Evolutionary conservation across 2,329 filamentous ascomycete genomes (phyloP), one percentile per base, ranked within the genome.

Genomic region (Ilyonectria robusta): DNA sequence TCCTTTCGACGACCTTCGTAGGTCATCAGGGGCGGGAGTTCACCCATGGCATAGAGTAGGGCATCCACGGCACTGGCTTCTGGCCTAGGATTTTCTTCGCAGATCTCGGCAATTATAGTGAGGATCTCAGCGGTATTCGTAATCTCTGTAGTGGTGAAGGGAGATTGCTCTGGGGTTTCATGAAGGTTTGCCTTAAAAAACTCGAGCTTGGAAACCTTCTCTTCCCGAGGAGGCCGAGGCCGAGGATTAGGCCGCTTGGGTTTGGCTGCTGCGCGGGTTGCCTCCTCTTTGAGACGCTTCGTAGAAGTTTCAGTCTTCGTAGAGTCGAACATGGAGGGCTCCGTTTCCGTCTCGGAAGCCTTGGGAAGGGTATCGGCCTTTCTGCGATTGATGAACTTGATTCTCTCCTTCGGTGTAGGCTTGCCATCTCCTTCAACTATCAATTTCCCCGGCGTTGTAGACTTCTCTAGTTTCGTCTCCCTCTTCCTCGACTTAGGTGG

Each of bases 21-120:
- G 11, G 69, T 71, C 51, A 72, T 50, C 11, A 71, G 63, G 19
- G 46, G 44, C 3, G 70, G 71, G 44, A 73, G 55, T 17, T 46
- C 13, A n/a, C 8, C 13, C 17, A 73, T 59, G 4, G 35, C 11
- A 11, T 33, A 26, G 46, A 29, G 50, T 33, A 72, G 19, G 21
- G 59, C 23, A 26, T 15, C 21, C 51, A 26, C 56, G 13, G 54
- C 26, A 29, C 54, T n/a, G 4, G 9, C 11, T 31, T 58, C 63
- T 19, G 55, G 68, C 7, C 6, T 50, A 17, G 44, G 33, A 19
- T 59, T 51, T n/a, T 17, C 31, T 11, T 50, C 19, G 33, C 57
- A 59, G 6, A 59, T 13, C 11, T 23, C n/a, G 3, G n/a, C n/a
- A 23, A 53, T 19, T 19, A 15, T 1, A 23, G 11, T 21, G 50